phyloP scores from a whole-genome alignment of 768 basidiomycete species.

The Leccinum boreale region DNA sequence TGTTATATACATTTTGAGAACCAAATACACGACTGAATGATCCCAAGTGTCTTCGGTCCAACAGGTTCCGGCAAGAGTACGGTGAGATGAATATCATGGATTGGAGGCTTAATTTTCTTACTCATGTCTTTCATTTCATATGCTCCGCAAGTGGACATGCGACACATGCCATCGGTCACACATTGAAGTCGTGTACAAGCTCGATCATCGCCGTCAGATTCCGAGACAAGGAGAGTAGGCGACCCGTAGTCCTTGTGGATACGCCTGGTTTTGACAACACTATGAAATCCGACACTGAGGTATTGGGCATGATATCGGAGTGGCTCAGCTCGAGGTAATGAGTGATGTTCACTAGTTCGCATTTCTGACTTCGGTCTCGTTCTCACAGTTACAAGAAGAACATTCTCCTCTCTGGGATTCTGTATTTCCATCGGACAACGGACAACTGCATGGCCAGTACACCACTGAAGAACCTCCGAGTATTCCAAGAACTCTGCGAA shows the following conservation, averaged over 20 bases:
- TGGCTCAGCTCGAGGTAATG: constrained; percentile 16
- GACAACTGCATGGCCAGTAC: constrained; percentile 37
- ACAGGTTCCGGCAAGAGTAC: constrained; percentile 20
- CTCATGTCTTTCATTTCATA: constrained; percentile 8
- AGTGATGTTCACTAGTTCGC: not conserved
- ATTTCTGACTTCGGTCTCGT: not conserved
- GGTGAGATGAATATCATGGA: not conserved
- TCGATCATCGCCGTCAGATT: constrained; percentile 4
- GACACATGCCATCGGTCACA: constrained; percentile 3
- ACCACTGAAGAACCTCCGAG: constrained; percentile 30
- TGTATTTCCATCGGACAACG: constrained; percentile 42
- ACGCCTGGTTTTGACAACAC: constrained; percentile 24
- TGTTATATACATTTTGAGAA: too few species aligned
- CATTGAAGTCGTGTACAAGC: constrained; percentile 9
- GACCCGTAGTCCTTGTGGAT: constrained; percentile 19
- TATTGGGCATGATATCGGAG: constrained; percentile 7
- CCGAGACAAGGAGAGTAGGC: not conserved
- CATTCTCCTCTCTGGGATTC: constrained; percentile 30
- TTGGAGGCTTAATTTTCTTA: not conserved
- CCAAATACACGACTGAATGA: too few species aligned
- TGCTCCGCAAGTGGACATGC: not conserved
- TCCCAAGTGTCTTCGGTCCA: constrained; percentile 18
- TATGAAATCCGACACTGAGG: constrained; percentile 8
- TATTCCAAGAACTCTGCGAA: constrained; percentile 32
- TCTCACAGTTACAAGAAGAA: constrained; percentile 5